A percentile compares a stretch with the other conserved stretches of the same genome.
Evolutionary conservation across 1,284 basidiomycete genomes (phyloP).

Genomic region (Ustanciosporium gigantosporum): DNA sequence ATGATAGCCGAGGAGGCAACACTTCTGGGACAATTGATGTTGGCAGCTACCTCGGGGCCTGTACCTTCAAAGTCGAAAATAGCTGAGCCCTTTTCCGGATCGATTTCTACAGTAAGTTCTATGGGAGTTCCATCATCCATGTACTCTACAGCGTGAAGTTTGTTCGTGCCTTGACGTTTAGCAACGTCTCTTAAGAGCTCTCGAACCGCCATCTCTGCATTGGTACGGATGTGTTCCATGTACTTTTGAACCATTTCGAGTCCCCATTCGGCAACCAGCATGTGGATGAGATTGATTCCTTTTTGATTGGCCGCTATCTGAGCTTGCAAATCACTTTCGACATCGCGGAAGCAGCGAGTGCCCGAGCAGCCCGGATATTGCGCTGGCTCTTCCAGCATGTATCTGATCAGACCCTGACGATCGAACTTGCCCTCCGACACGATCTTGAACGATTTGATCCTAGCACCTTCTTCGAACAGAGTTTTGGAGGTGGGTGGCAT

Average conservation of each 20-base stretch:
- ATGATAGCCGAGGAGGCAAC: constrained; percentile 92
- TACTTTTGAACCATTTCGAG: constrained; percentile 76
- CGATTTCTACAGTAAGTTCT: constrained; percentile 76
- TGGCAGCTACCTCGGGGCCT: constrained; percentile 83
- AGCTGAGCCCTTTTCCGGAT: constrained; percentile 76
- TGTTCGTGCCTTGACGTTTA: constrained; percentile 68
- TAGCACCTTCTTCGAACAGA: constrained; percentile 90
- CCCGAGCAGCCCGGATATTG: constrained; percentile 67
- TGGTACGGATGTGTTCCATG: constrained; percentile 71
- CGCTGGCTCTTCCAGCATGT: constrained; percentile 84
- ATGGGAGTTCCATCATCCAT: constrained; percentile 67
- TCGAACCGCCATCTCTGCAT: constrained; percentile 86
- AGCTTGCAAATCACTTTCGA: constrained; percentile 89
- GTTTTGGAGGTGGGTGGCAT: constrained; percentile 92
- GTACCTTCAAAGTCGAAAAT: constrained; percentile 83
- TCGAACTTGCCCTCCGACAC: constrained; percentile 82
- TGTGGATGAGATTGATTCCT: constrained; percentile 66
- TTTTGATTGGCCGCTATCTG: constrained; percentile 97
- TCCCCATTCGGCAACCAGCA: constrained; percentile 83
- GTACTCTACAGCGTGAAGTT: constrained; percentile 71
- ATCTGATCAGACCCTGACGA: constrained; percentile 72
- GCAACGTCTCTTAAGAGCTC: constrained; percentile 79
- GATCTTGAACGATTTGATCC: constrained; percentile 90
- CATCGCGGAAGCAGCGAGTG: constrained; percentile 70
- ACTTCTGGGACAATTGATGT: constrained; percentile 74